phyloP scores from a whole-genome alignment of 2,329 filamentous ascomycete species.

The Diaporthe velutina region DNA sequence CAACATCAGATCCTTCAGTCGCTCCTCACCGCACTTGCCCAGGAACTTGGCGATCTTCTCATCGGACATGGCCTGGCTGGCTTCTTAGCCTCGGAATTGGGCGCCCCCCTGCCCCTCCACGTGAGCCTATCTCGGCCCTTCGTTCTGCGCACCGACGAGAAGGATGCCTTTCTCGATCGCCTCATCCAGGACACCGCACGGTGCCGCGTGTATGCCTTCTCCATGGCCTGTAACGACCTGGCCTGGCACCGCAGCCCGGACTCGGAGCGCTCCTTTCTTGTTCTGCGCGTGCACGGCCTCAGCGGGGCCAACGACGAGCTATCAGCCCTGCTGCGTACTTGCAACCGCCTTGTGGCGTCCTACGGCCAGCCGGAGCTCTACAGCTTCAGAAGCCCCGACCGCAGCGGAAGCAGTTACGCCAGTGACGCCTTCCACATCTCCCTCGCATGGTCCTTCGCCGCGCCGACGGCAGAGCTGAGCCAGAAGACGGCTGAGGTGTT shows the following conservation, averaged over 20 bases:
- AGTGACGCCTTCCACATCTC: constrained; percentile 83
- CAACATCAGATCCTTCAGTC: constrained; percentile 62
- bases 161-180: constrained; percentile 73
- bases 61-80: constrained; percentile 42
- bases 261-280: constrained; percentile 85
- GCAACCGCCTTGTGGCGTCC: constrained; percentile 71
- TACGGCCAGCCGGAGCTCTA: constrained; percentile 83
- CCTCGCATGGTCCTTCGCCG: constrained; percentile 83
- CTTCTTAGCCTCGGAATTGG: constrained; percentile 83
- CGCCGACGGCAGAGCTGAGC: constrained; percentile 60
- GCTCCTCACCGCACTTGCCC: constrained; percentile 56
- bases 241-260: constrained; percentile 66
- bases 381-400: constrained; percentile 44
- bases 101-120: constrained; percentile 84
- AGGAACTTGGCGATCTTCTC: constrained; percentile 45
- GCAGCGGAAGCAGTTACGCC: background rate
- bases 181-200: constrained; percentile 59
- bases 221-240: constrained; percentile 47
- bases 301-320: constrained; percentile 65
- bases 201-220: constrained; percentile 49
- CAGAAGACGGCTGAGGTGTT: constrained; percentile 52
- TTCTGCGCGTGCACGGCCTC: constrained; percentile 70
- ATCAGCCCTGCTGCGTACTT: constrained; percentile 71
- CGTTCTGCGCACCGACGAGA: constrained; percentile 78
- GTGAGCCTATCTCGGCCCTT: constrained; percentile 90